Percentiles rank a stretch among this genome's conserved stretches.
phyloP scores from a whole-genome alignment of 352 stramenopile species.

The Pythium myriotylum region DNA sequence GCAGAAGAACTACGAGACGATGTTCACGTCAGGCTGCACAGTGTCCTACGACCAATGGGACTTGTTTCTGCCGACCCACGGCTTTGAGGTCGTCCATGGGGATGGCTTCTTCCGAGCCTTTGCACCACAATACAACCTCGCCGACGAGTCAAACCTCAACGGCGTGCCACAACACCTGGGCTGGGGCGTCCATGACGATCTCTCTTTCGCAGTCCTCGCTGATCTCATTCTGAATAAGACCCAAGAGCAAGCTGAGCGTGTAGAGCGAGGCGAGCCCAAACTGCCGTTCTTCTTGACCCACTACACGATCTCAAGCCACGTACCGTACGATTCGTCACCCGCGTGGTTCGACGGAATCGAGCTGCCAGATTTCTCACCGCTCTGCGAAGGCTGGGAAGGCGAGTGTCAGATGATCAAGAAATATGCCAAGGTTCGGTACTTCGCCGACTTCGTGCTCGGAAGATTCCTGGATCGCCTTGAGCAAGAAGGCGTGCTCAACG shows the following conservation, averaged over 20 bases:
- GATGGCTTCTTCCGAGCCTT: constrained; percentile 9
- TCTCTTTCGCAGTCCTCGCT: constrained; percentile 29
- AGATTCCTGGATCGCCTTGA: constrained; percentile 58
- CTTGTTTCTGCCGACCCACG: constrained; percentile 44
- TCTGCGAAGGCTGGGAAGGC: constrained; percentile 18
- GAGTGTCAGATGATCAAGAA: constrained; percentile 32
- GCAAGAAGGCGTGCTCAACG: constrained; percentile 40
- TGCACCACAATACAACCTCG: not conserved
- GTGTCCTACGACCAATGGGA: constrained; percentile 54
- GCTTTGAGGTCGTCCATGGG: constrained; percentile 49
- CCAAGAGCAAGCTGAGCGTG: constrained; percentile 28
- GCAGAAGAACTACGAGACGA: constrained; percentile 46
- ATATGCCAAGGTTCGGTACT: constrained; percentile 57
- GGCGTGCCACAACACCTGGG: not conserved
- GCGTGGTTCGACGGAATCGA: constrained; percentile 37
- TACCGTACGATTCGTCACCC: constrained; percentile 33
- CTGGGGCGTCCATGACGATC: constrained; percentile 56
- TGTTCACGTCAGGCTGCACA: constrained; percentile 47
- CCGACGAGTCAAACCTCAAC: constrained; percentile 30
- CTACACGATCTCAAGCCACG: constrained; percentile 65
- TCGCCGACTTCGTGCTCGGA: constrained; percentile 46
- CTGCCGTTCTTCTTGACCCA: constrained; percentile 52
- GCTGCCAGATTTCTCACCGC: constrained; percentile 36
- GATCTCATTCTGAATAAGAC: constrained; percentile 53
- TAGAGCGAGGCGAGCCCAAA: constrained; percentile 28